Evolutionary conservation across 305 asterid genomes (phyloP), one percentile per base, ranked within the genome.

Genomic region (Stenogyne calaminthoides): DNA sequence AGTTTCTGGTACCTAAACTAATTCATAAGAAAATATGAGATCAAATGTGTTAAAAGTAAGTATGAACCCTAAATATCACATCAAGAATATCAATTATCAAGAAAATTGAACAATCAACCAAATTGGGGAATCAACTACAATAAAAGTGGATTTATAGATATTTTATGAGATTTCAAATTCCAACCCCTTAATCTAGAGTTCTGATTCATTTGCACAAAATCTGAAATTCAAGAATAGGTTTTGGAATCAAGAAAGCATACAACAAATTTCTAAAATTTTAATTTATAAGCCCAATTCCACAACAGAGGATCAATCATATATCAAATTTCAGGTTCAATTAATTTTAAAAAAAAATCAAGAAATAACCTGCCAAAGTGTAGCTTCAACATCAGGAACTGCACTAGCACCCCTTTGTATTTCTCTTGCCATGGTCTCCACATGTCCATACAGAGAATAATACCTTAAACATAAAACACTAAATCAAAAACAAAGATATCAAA

Each of bases 341-440:
- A 42, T n/a, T 22, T 44, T 56, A 0, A 54, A 25, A 40, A 54
- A 0, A 47, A 55, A 55, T 18, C 5, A 57, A 69, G 19, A 44
- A 61, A n/a, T 9, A 8, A 92, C 96, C 96, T 84, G 90, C 97
- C 98, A 93, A 64, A 93, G 93, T 7, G 93, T 91, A n/a, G 97
- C 96, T 84, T 93, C 95, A 64, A 91, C 96, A 75, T 79, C 95
- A 69, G 87, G 81, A 64, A 91, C 91, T 1, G 96, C 79, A 78
- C 82, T 87, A 63, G 91, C 98, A 14, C 98, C 97, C 79, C 67
- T 84, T 40, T 83, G 95, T 47, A 88, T 87, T 70, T 93, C 96
- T 78, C 96, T 84, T 9, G 97, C 97, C 97, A 93, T 89, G 67
- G 29, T 78, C 70, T 89, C 98, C 57, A 93, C 98, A 76, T 93